phyloP scores from a whole-genome alignment of 805 yeast species.

The Saturnispora mendoncae region DNA sequence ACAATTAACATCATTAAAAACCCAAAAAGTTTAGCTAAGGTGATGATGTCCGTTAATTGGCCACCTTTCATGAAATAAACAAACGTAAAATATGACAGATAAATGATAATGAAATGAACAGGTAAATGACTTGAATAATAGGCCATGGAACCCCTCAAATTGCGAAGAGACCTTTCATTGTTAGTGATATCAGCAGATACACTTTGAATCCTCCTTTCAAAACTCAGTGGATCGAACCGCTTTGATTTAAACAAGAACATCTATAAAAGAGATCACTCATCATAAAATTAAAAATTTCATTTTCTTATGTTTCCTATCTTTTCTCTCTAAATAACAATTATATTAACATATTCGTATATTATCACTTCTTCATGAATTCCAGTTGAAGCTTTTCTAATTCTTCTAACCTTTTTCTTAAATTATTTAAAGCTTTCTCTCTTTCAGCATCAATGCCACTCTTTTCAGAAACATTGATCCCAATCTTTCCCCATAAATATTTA shows the following conservation, averaged over 20 bases:
- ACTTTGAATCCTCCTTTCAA: conserved; percentile 35
- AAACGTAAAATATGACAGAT: conserved; percentile 21
- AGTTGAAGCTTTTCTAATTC: not conserved
- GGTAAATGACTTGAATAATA: conserved; percentile 16
- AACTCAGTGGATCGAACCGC: conserved; percentile 34
- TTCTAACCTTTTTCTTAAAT: not conserved
- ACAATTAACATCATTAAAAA: not conserved
- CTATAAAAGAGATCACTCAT: too few relatives aligned
- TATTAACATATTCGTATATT: not conserved
- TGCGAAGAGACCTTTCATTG: conserved; percentile 19
- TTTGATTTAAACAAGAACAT: conserved; percentile 21
- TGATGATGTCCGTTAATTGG: not conserved
- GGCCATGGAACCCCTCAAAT: conserved; percentile 13
- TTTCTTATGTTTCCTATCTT: not conserved
- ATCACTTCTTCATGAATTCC: not conserved
- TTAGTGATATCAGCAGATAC: conserved; percentile 30
- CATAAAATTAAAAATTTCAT: too few relatives aligned
- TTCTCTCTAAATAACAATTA: too few relatives aligned
- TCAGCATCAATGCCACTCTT: conserved; percentile 2
- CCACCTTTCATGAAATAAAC: conserved; percentile 9
- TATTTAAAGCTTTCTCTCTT: not conserved
- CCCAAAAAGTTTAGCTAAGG: conserved; percentile 15
- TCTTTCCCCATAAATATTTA: conserved; percentile 6
- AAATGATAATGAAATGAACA: conserved; percentile 18
- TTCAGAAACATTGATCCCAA: conserved; percentile 4